Conservation (phyloP, 768 basidiomycete genomes). For the Serendipita sp. region DNA sequence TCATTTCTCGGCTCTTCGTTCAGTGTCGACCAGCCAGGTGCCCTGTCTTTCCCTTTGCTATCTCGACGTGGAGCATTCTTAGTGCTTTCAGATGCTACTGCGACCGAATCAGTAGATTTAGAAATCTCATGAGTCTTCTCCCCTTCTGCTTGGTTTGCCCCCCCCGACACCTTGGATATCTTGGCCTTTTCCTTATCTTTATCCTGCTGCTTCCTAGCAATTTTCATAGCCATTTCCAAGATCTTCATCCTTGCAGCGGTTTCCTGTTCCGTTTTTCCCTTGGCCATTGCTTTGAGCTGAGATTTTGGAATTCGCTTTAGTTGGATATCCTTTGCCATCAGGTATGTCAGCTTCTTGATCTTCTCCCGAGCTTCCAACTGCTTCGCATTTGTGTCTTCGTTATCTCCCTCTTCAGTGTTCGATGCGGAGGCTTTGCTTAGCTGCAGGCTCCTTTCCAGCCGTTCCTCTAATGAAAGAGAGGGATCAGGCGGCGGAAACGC, state of each 20-base stretch:
- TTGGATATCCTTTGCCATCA: neutral
- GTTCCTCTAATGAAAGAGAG: neutral
- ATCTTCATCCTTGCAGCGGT: neutral
- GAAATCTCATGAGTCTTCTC: too few relatives aligned
- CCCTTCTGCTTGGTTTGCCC: neutral
- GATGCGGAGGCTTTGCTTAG: neutral
- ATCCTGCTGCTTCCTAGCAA: neutral
- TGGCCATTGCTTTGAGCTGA: neutral
- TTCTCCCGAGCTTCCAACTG: neutral
- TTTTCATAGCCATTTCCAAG: neutral
- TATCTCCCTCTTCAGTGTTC: neutral
- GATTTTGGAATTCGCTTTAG: neutral
- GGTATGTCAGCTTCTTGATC: neutral
- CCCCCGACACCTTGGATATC: neutral
- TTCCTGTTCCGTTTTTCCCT: conserved; percentile 1
- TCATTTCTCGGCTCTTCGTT: neutral
- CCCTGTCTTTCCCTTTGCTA: neutral
- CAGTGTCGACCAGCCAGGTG: neutral
- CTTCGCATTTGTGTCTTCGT: neutral
- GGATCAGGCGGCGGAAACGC: neutral
- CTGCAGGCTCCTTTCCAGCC: neutral
- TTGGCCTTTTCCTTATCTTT: neutral
- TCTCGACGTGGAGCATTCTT: neutral
- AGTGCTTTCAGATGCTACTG: neutral
- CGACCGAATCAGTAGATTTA: too few relatives aligned